phyloP scores from a whole-genome alignment of 768 basidiomycete species.

The Sarcomyxa edulis region DNA sequence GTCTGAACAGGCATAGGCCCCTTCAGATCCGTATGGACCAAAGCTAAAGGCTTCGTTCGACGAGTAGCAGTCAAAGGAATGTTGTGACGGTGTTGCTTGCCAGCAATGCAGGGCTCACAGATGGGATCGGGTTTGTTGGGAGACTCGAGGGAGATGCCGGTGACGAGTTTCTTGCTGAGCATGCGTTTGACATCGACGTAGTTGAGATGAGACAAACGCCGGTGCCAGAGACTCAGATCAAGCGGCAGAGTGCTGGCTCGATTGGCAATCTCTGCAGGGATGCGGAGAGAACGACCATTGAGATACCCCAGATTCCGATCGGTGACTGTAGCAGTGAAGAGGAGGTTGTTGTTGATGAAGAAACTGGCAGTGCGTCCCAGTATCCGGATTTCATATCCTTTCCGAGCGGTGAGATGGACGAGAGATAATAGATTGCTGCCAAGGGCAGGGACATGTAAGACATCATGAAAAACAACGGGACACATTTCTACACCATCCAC shows the following conservation, averaged over 20 bases:
- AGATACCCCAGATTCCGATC: constrained; percentile 17
- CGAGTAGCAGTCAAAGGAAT: constrained; percentile 8
- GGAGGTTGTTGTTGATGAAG: neutral
- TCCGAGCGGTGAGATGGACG: constrained; percentile 6
- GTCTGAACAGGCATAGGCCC: constrained; percentile 15
- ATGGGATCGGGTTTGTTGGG: constrained; percentile 18
- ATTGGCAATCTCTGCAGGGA: neutral
- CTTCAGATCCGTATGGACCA: constrained; percentile 15
- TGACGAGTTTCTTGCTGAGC: constrained; percentile 12
- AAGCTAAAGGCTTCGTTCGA: constrained; percentile 1
- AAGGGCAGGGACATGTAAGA: constrained; percentile 12
- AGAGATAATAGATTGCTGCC: constrained; percentile 9
- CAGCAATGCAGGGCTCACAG: constrained; percentile 25
- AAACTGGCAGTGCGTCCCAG: constrained; percentile 3
- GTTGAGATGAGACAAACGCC: constrained; percentile 22
- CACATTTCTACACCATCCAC: neutral
- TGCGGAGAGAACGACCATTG: constrained; percentile 12
- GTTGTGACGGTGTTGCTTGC: constrained; percentile 17
- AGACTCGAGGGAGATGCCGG: constrained; percentile 16
- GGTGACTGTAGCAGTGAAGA: constrained; percentile 18
- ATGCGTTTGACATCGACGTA: constrained; percentile 12
- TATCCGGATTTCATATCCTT: constrained; percentile 6
- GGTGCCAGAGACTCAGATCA: constrained; percentile 21
- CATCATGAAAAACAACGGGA: constrained; percentile 6
- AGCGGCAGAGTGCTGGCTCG: constrained; percentile 15